Percentiles rank a stretch among this genome's conserved stretches.
These are phyloP conservation scores for Dryadomyces quercivorus DNA, from an alignment of 2,329 filamentous ascomycete species.

Conservation along the genomic window DNA sequence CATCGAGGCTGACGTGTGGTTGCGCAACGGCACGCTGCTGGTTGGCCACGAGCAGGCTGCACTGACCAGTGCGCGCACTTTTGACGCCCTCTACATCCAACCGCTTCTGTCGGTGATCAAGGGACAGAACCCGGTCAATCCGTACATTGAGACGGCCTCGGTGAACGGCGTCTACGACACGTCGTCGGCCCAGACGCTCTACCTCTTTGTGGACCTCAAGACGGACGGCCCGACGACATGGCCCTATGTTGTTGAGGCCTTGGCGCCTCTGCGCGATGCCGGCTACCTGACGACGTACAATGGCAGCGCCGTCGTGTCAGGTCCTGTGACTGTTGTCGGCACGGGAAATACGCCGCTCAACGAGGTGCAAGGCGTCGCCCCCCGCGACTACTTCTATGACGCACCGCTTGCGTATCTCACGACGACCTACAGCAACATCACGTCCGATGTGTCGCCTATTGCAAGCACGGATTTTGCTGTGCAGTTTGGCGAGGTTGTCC, in stretches of 20 bases:
- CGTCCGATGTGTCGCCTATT: slow-evolving; percentile 15
- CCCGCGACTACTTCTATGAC: slow-evolving; percentile 29
- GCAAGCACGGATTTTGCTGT: slow-evolving; percentile 23
- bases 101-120: slow-evolving; percentile 46
- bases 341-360: slow-evolving; percentile 51
- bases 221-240: slow-evolving; percentile 37
- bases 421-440: slow-evolving; percentile 14
- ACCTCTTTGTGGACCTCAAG: slow-evolving; percentile 58
- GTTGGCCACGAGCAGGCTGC: slow-evolving; percentile 48
- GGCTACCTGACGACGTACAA: slow-evolving; percentile 41
- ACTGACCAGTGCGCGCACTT: slow-evolving; percentile 40
- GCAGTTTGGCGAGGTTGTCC: slow-evolving; percentile 22
- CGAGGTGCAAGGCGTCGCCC: slow-evolving; percentile 42
- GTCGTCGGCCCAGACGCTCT: slow-evolving; percentile 36
- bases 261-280: slow-evolving; percentile 42
- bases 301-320: slow-evolving; percentile 30
- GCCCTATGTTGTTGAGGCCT: slow-evolving; percentile 35
- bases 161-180: slow-evolving; percentile 40
- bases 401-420: slow-evolving; percentile 14
- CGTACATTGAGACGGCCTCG: slow-evolving; percentile 19
- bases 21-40: slow-evolving; percentile 37
- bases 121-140: slow-evolving; percentile 33
- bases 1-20: slow-evolving; percentile 60
- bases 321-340: slow-evolving; percentile 53
- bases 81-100: slow-evolving; percentile 48